phyloP scores from a whole-genome alignment of 805 yeast genomes.

The Torulaspora quercuum region DNA sequence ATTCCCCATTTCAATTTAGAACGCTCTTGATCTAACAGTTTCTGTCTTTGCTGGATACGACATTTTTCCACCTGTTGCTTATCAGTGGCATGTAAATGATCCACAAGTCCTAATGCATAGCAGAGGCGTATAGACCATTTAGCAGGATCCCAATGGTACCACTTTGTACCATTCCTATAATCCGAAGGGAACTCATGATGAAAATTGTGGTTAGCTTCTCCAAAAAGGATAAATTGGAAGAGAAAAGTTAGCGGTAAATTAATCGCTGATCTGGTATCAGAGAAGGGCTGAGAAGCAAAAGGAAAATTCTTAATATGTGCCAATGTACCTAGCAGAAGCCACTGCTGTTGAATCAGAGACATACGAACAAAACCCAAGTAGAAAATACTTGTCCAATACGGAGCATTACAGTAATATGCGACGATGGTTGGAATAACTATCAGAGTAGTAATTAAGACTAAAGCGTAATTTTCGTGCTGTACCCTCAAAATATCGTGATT shows the following conservation, averaged over 20 bases:
- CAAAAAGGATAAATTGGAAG: constrained; percentile 67
- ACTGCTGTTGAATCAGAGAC: constrained; percentile 72
- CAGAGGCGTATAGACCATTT: constrained; percentile 64
- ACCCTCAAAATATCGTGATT: constrained; percentile 52
- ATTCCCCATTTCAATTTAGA: constrained; percentile 89
- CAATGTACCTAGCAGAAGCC: constrained; percentile 72
- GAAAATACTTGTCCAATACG: constrained; percentile 75
- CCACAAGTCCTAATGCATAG: constrained; percentile 55
- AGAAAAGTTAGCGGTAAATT: constrained; percentile 50
- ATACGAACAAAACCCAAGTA: constrained; percentile 61
- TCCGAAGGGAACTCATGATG: constrained; percentile 96
- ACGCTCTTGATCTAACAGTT: constrained; percentile 69
- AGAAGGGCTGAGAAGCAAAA: constrained; percentile 68
- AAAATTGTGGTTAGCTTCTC: constrained; percentile 89
- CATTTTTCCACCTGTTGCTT: constrained; percentile 62
- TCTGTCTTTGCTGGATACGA: constrained; percentile 77
- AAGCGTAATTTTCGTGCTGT: constrained; percentile 71
- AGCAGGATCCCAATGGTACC: constrained; percentile 83
- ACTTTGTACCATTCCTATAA: constrained; percentile 68
- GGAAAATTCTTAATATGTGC: constrained; percentile 56
- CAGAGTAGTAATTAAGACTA: constrained; percentile 49
- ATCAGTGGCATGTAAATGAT: constrained; percentile 48
- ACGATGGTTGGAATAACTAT: constrained; percentile 62
- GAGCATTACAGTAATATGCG: constrained; percentile 70
- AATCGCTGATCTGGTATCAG: constrained; percentile 68